phyloP scores from a whole-genome alignment of 1,139 yeast genomes.

The Barnettozyma hawaiiensis region DNA sequence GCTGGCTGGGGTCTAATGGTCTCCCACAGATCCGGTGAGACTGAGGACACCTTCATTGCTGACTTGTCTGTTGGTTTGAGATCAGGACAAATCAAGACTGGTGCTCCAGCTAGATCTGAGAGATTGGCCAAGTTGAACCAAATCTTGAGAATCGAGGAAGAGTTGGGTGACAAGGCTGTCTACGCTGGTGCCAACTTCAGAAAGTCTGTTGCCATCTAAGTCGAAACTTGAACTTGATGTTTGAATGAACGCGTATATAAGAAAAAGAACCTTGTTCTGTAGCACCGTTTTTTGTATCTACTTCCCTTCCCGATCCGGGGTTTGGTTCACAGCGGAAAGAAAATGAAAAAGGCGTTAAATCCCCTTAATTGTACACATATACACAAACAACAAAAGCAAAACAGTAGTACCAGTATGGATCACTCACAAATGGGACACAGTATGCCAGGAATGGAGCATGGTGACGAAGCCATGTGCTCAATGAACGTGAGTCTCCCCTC shows the following conservation, averaged over 20 bases:
- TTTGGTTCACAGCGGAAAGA: too few species aligned
- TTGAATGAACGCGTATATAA: neutral
- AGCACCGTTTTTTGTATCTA: too few species aligned
- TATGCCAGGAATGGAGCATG: conserved; percentile 26
- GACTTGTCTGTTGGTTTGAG: conserved; percentile 95
- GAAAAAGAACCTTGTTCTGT: too few species aligned
- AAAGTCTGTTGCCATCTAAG: conserved; percentile 27
- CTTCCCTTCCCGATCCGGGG: neutral
- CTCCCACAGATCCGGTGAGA: conserved; percentile 98
- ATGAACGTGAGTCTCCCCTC: conserved; percentile 15
- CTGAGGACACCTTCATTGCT: conserved; percentile 97
- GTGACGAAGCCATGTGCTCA: conserved; percentile 24
- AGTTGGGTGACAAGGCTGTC: conserved; percentile 90
- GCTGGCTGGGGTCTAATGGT: conserved; percentile 99
- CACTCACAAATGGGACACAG: conserved; percentile 32
- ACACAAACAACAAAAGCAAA: neutral
- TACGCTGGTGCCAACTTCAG: conserved; percentile 87
- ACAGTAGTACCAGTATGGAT: too few species aligned
- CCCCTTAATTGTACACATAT: too few species aligned
- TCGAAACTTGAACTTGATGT: conserved; percentile 9
- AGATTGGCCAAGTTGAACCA: conserved; percentile 97
- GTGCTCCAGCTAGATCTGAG: conserved; percentile 99
- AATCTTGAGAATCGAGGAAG: conserved; percentile 95
- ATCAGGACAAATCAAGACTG: conserved; percentile 97
- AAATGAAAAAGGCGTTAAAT: too few species aligned